A percentile compares a stretch with the other conserved stretches of the same genome.
Conservation (phyloP, 2,329 filamentous ascomycete species). For the Ophiocordyceps camponoti-floridani region DNA sequence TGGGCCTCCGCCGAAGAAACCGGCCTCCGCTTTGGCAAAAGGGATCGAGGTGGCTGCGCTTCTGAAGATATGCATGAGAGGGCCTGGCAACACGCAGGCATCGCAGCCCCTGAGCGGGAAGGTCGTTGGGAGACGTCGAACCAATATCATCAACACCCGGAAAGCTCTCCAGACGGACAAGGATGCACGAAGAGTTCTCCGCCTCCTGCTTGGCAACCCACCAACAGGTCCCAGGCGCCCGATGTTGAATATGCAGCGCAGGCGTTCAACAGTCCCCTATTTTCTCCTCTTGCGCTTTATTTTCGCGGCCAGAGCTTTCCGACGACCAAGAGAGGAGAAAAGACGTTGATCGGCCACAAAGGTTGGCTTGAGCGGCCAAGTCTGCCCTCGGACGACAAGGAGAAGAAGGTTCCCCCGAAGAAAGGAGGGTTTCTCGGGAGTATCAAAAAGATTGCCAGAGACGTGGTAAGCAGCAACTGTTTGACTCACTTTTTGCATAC, state of each 20-base stretch:
- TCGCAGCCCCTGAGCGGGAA: too few relatives aligned
- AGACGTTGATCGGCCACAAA: constrained; percentile 34
- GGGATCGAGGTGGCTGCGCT: neutral
- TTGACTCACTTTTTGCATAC: neutral
- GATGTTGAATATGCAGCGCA: neutral
- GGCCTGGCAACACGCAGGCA: too few relatives aligned
- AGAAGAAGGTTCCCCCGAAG: constrained; percentile 14
- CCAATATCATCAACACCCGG: neutral
- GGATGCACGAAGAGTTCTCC: neutral
- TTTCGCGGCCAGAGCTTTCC: constrained; percentile 21
- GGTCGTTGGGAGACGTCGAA: too few relatives aligned
- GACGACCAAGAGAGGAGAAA: constrained; percentile 21
- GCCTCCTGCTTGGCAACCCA: neutral
- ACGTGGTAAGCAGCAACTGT: constrained; percentile 25
- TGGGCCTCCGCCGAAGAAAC: neutral
- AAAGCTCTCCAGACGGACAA: neutral
- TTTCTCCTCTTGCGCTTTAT: constrained; percentile 24
- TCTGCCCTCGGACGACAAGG: constrained; percentile 4
- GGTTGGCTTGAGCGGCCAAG: constrained; percentile 36
- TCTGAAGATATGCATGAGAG: neutral
- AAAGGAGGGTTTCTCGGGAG: constrained; percentile 24
- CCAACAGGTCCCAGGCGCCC: neutral
- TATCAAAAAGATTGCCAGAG: constrained; percentile 34
- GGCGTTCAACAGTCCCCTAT: constrained; percentile 9
- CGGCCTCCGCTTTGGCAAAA: neutral